Conservation (phyloP, 2,329 filamentous ascomycete species). For the Penicillium corylophilum region DNA sequence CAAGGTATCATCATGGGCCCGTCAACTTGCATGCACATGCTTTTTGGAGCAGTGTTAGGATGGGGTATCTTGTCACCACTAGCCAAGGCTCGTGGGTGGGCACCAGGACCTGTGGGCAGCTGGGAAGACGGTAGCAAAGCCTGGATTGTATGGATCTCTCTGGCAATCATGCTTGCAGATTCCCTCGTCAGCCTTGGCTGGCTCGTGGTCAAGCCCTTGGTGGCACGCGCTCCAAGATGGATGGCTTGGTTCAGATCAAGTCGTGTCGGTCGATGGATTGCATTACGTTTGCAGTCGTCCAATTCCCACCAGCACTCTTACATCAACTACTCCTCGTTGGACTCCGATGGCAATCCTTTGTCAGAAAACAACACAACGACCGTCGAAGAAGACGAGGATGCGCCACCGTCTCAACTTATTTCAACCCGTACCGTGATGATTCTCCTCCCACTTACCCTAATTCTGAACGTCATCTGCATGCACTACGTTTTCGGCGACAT, state of each 20-base stretch:
- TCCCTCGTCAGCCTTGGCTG: constrained; percentile 84
- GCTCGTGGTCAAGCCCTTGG: constrained; percentile 65
- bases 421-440: constrained; percentile 67
- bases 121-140: constrained; percentile 95
- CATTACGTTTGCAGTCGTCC: constrained; percentile 16
- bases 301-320: constrained; percentile 24
- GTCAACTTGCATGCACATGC: constrained; percentile 92
- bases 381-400: constrained; percentile 64
- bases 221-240: constrained; percentile 48
- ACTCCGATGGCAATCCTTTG: constrained; percentile 8
- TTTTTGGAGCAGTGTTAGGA: constrained; percentile 81
- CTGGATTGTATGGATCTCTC: constrained; percentile 96
- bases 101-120: constrained; percentile 77
- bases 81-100: constrained; percentile 84
- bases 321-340: constrained; percentile 32
- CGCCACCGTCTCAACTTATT: constrained; percentile 79
- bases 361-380: constrained; percentile 1
- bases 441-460: constrained; percentile 73
- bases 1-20: constrained; percentile 99
- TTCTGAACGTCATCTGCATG: constrained; percentile 77
- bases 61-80: constrained; percentile 90
- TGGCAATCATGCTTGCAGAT: constrained; percentile 96
- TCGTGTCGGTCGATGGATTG: constrained; percentile 28
- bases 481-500: constrained; percentile 79
- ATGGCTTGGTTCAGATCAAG: constrained; percentile 31